Conservation (phyloP, 2,329 filamentous ascomycete genomes). For the Penicillium sp. region DNA sequence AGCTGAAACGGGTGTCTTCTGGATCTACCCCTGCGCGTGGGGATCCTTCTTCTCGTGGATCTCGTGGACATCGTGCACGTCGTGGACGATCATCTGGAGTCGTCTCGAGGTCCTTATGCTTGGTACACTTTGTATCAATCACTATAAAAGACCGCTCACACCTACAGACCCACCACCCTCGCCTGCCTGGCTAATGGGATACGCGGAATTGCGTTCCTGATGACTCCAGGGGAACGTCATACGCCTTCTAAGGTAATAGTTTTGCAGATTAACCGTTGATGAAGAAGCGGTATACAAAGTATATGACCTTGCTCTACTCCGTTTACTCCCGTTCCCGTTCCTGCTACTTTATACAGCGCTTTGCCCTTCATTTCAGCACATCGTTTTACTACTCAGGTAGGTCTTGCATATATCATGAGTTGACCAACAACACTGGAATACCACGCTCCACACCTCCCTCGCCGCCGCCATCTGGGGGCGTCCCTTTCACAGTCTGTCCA, state of each 20-base stretch:
- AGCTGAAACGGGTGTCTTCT: too few relatives aligned
- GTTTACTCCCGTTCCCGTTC: background rate
- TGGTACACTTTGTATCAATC: too few relatives aligned
- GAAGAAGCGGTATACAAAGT: background rate
- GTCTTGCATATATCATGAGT: background rate
- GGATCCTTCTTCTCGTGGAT: too few relatives aligned
- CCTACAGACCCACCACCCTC: background rate
- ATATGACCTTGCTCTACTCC: background rate
- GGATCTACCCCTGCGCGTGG: too few relatives aligned
- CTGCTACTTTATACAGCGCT: background rate
- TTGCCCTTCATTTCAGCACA: background rate
- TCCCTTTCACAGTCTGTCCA: background rate
- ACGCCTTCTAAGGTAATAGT: background rate
- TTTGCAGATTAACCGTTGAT: background rate
- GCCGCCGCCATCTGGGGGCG: background rate
- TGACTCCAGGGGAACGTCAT: conserved; percentile 22
- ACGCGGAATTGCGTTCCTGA: conserved; percentile 18
- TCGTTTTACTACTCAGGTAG: background rate
- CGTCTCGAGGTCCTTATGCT: too few relatives aligned
- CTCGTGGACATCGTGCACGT: too few relatives aligned
- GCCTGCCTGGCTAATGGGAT: background rate
- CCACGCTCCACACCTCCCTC: background rate
- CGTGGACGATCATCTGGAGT: too few relatives aligned
- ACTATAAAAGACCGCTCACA: too few relatives aligned
- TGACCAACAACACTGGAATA: background rate